Percentiles rank a stretch among this genome's conserved stretches.
phyloP scores from a whole-genome alignment of 2,329 filamentous ascomycete species.

The Sporothrix curviconia region DNA sequence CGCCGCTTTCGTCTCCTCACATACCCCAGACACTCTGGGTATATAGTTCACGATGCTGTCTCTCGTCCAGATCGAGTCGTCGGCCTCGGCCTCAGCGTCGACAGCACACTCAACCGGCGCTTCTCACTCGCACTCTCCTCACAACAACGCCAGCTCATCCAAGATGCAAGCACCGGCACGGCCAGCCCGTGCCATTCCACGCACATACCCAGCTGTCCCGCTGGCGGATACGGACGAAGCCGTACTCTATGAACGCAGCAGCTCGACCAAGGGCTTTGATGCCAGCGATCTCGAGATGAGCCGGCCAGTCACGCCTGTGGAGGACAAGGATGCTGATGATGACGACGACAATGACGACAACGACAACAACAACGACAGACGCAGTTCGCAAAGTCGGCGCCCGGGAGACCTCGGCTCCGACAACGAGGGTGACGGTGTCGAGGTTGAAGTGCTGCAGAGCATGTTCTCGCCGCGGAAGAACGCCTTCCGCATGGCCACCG shows the following conservation, averaged over 20 bases:
- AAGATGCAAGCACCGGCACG: not conserved
- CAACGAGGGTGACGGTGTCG: slow-evolving; percentile 24
- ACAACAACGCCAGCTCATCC: not conserved
- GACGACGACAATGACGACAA: slow-evolving; percentile 12
- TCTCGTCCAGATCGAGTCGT: slow-evolving; percentile 22
- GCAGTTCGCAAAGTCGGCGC: too few relatives aligned
- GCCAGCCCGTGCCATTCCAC: slow-evolving; percentile 26
- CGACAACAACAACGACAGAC: not conserved
- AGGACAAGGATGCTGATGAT: slow-evolving; percentile 15
- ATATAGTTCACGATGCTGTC: slow-evolving; percentile 13
- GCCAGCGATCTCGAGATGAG: slow-evolving; percentile 45
- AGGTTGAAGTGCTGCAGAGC: slow-evolving; percentile 45
- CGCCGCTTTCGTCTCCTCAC: too few relatives aligned
- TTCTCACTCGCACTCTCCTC: too few relatives aligned
- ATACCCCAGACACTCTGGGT: not conserved
- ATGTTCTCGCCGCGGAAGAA: slow-evolving; percentile 60
- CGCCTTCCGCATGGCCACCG: slow-evolving; percentile 58
- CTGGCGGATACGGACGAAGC: slow-evolving; percentile 22
- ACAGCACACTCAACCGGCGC: not conserved
- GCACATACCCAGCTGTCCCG: slow-evolving; percentile 34
- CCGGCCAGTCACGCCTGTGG: slow-evolving; percentile 40
- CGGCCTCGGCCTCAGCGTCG: not conserved
- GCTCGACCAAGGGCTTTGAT: slow-evolving; percentile 14
- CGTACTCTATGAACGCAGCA: not conserved
- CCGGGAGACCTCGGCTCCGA: too few relatives aligned